A percentile compares a stretch with the other conserved stretches of the same genome.
phyloP scores from a whole-genome alignment of 2,329 filamentous ascomycete species.

The Venturia oleaginea region DNA sequence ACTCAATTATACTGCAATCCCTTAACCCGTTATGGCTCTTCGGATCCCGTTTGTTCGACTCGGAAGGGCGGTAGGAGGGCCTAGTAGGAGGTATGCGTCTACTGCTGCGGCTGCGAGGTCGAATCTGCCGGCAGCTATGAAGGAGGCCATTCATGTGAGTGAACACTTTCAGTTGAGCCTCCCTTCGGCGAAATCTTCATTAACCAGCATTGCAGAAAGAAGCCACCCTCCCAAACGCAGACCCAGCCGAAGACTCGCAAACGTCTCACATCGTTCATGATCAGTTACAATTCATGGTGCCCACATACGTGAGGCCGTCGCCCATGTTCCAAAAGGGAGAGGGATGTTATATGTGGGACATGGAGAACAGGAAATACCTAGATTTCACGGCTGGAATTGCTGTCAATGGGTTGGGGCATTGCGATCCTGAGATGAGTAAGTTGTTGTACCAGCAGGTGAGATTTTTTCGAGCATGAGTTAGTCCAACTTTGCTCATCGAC shows the following conservation, averaged over 20 bases:
- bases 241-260: constrained; percentile 63
- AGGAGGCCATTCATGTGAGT: constrained; percentile 6
- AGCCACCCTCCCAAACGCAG: constrained; percentile 53
- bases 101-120: constrained; percentile 3
- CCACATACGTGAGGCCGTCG: constrained; percentile 83
- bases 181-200: neutral
- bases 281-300: constrained; percentile 82
- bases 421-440: constrained; percentile 66
- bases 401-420: constrained; percentile 87
- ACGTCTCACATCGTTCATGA: constrained; percentile 67
- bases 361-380: constrained; percentile 80
- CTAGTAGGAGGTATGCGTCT: constrained; percentile 6
- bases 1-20: too few relatives aligned
- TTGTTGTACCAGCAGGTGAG: constrained; percentile 68
- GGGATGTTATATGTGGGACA: constrained; percentile 82
- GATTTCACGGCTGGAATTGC: constrained; percentile 96
- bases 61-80: neutral
- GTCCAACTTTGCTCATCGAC: neutral
- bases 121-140: constrained; percentile 10
- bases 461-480: constrained; percentile 8
- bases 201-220: constrained; percentile 33
- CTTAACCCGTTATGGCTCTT: neutral
- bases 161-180: neutral
- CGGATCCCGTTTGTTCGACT: neutral
- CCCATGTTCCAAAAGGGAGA: constrained; percentile 84